Conservation (phyloP, 2,329 filamentous ascomycete species). For the Cladosporium austrohemisphaericum region DNA sequence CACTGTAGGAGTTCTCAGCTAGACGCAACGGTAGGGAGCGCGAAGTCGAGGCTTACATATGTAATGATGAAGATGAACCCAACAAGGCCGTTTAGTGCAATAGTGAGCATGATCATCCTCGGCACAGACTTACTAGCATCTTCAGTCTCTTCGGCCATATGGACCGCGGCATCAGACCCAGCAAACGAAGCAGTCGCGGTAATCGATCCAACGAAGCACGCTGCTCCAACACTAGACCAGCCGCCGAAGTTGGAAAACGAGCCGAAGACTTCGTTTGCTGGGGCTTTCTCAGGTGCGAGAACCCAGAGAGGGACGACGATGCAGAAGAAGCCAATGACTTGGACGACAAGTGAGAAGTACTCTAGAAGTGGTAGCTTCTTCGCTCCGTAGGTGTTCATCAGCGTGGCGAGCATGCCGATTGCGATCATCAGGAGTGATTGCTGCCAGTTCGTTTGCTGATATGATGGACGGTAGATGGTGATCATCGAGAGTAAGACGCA, state of each 20-base stretch:
- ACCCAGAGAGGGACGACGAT: constrained; percentile 30
- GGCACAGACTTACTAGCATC: constrained; percentile 29
- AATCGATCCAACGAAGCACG: constrained; percentile 32
- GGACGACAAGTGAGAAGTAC: constrained; percentile 30
- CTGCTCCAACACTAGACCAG: constrained; percentile 32
- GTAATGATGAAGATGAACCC: constrained; percentile 25
- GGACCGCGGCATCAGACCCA: constrained; percentile 28
- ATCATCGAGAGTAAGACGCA: constrained; percentile 1
- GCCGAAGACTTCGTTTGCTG: constrained; percentile 25
- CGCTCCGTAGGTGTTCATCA: constrained; percentile 29
- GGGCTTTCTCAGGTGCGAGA: constrained; percentile 22
- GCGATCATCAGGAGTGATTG: constrained; percentile 30
- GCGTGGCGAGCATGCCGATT: constrained; percentile 35
- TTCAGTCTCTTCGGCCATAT: constrained; percentile 31
- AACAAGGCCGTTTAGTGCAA: constrained; percentile 22
- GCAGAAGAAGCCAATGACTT: constrained; percentile 29
- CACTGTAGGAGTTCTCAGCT: not conserved
- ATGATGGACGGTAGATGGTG: constrained; percentile 18
- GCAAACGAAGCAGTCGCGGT: constrained; percentile 22
- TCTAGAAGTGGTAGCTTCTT: constrained; percentile 37
- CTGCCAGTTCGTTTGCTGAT: constrained; percentile 28
- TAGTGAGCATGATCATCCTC: constrained; percentile 28
- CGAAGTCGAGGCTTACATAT: constrained; percentile 6
- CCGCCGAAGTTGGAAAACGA: constrained; percentile 37
- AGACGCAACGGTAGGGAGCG: constrained; percentile 19